A percentile compares a stretch with the other conserved stretches of the same genome.
Evolutionary conservation across 257 asterid genomes (phyloP).

Genomic region (Thymus quinquecostatus): DNA sequence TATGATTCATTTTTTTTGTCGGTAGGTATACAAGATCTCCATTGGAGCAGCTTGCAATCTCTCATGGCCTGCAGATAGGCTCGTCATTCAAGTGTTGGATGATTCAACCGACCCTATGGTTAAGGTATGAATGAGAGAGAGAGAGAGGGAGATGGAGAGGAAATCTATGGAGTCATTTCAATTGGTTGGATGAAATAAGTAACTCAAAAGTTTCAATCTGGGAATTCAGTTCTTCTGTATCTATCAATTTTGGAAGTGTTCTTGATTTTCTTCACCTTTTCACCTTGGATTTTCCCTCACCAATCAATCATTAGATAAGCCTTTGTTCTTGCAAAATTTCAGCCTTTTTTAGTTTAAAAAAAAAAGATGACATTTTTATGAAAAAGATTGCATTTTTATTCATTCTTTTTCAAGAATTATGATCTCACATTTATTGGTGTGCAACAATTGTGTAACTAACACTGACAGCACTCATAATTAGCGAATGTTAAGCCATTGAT

Average conservation of each 20-base stretch:
- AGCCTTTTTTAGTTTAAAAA: not conserved
- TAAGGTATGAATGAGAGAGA: slow-evolving; percentile 53
- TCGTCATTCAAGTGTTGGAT: slow-evolving; percentile 89
- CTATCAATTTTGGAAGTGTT: slow-evolving; percentile 29
- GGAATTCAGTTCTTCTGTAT: slow-evolving; percentile 28
- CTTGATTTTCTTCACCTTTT: not conserved
- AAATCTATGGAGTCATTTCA: not conserved
- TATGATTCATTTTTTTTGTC: not conserved
- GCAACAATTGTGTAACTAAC: slow-evolving; percentile 11
- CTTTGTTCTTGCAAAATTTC: slow-evolving; percentile 3
- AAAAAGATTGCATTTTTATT: not conserved
- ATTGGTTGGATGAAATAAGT: slow-evolving; percentile 14
- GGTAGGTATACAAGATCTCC: slow-evolving; percentile 89
- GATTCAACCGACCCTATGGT: slow-evolving; percentile 70
- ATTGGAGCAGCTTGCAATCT: slow-evolving; percentile 97
- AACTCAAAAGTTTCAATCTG: slow-evolving; percentile 14
- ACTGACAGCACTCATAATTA: slow-evolving; percentile 1
- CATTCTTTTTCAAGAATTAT: no score
- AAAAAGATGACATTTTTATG: not conserved
- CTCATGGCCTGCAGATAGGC: slow-evolving; percentile 91
- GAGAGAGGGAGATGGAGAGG: not conserved
- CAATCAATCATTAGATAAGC: slow-evolving; percentile 28
- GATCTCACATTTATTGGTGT: slow-evolving; percentile 25
- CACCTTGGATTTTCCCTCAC: not conserved
- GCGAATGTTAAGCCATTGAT: slow-evolving; percentile 11